These are phyloP conservation scores for Monosporozyma yasuniensis DNA, from an alignment of 805 yeast species.

Conservation along the genomic window DNA sequence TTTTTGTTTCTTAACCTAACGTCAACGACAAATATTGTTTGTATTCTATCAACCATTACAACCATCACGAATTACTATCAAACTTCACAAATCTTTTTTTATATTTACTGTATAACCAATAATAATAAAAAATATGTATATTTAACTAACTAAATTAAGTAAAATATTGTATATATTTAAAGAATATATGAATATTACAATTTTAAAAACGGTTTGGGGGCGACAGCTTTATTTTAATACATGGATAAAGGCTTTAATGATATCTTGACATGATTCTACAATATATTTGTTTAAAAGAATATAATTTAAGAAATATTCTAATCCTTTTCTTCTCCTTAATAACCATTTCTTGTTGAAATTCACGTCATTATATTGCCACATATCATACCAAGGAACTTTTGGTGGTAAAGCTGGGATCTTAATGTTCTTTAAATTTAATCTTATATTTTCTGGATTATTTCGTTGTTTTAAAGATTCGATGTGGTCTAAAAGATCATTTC, in stretches of 20 bases:
- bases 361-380: conserved; percentile 22
- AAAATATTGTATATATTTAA: background rate
- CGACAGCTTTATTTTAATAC: background rate
- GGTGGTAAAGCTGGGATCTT: conserved; percentile 46
- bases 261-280: conserved; percentile 14
- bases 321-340: conserved; percentile 44
- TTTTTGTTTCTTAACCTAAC: background rate
- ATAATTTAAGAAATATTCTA: conserved; percentile 51
- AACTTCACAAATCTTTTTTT: background rate
- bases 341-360: conserved; percentile 39
- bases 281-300: conserved; percentile 41
- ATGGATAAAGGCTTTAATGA: conserved; percentile 4
- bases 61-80: background rate
- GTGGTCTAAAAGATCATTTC: conserved; percentile 29
- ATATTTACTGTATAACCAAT: background rate
- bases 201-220: background rate
- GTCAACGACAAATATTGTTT: background rate
- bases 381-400: conserved; percentile 33
- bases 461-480: background rate
- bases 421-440: conserved; percentile 7
- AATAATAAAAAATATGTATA: too few species aligned
- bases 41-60: background rate
- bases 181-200: background rate
- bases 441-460: conserved; percentile 10
- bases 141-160: background rate